Conservation (phyloP, 352 stramenopile genomes). For the Phytopythium mirpurense region DNA sequence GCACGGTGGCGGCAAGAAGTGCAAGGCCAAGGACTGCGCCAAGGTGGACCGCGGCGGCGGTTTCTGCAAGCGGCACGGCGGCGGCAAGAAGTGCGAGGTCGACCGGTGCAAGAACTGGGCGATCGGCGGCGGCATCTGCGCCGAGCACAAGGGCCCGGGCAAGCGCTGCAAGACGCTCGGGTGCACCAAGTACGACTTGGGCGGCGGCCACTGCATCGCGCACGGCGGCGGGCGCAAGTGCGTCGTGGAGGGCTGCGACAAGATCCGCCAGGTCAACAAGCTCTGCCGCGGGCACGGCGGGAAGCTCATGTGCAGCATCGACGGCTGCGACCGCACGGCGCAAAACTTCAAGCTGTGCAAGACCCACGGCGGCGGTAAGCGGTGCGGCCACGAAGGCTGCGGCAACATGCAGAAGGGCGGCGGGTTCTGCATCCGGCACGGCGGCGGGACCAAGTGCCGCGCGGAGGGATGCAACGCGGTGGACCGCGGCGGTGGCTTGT, state of each 20-base stretch:
- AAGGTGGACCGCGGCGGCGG: conserved; percentile 80
- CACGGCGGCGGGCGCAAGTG: conserved; percentile 83
- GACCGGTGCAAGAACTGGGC: conserved; percentile 79
- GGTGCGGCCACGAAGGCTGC: conserved; percentile 68
- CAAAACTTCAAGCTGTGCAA: conserved; percentile 85
- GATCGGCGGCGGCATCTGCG: conserved; percentile 69
- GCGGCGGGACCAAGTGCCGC: conserved; percentile 71
- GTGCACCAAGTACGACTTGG: conserved; percentile 79
- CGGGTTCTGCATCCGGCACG: conserved; percentile 80
- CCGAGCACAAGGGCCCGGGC: conserved; percentile 69
- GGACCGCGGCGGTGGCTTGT: conserved; percentile 76
- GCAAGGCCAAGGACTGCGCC: conserved; percentile 51
- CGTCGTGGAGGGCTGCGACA: conserved; percentile 75
- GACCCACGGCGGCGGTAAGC: conserved; percentile 68
- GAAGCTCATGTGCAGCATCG: conserved; percentile 70
- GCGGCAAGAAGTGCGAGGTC: conserved; percentile 80
- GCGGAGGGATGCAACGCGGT: conserved; percentile 56
- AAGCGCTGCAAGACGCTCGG: conserved; percentile 77
- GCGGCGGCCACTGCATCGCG: conserved; percentile 79
- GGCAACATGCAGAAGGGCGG: conserved; percentile 84
- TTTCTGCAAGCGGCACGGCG: conserved; percentile 78
- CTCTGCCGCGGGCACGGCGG: conserved; percentile 76
- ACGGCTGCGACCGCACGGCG: conserved; percentile 72
- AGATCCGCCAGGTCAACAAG: conserved; percentile 85
- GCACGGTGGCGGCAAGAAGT: conserved; percentile 86